phyloP scores from a whole-genome alignment of 768 basidiomycete genomes.

The Panellus pusillus region DNA sequence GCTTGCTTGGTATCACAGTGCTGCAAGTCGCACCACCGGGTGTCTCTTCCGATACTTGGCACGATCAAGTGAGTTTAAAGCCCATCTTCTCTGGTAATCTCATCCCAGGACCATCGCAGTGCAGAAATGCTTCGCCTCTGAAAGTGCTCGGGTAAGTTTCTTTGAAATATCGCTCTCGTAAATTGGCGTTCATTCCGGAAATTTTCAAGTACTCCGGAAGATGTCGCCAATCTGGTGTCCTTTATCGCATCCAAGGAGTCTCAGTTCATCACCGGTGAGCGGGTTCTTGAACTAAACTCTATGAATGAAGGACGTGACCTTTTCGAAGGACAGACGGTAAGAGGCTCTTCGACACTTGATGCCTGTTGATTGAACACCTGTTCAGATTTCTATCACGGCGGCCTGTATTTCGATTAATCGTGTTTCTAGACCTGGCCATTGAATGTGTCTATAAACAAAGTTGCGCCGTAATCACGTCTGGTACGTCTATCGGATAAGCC shows the following conservation, averaged over 20 bases:
- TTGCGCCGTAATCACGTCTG: no score
- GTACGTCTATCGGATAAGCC: no score
- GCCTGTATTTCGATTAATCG: not conserved
- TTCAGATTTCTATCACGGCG: conserved; percentile 6
- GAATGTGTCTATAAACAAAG: no score
- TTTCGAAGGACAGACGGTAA: no score
- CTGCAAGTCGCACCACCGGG: not conserved
- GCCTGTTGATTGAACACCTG: no score
- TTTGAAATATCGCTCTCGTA: no score
- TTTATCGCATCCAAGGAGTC: conserved; percentile 33
- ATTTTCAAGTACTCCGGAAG: not conserved
- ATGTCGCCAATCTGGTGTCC: conserved; percentile 29
- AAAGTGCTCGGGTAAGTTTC: not conserved
- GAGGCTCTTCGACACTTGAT: not conserved
- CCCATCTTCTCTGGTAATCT: no score
- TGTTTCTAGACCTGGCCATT: not conserved
- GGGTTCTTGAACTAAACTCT: not conserved
- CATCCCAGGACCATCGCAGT: not conserved
- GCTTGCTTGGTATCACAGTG: not conserved
- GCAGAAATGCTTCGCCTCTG: not conserved
- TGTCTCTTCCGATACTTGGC: not conserved
- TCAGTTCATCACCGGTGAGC: conserved; percentile 29
- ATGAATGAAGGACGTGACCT: not conserved
- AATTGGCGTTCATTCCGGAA: not conserved
- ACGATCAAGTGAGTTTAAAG: not conserved